These are phyloP conservation scores for Xerocomellus dryophilus DNA, from an alignment of 768 basidiomycete species.

Conservation along the genomic window DNA sequence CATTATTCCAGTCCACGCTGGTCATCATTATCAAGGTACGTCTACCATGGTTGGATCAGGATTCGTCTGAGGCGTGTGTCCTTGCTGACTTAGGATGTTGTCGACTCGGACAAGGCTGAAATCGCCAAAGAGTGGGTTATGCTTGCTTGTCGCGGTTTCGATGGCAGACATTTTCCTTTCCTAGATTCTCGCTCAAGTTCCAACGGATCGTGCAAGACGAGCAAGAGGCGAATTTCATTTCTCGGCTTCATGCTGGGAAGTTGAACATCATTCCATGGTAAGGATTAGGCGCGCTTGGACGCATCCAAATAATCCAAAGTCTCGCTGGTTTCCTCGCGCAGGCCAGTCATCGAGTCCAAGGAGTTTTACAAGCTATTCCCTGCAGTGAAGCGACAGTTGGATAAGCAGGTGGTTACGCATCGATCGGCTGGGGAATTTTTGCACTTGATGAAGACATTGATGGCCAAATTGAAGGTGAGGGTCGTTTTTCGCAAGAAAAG, in stretches of 20 bases:
- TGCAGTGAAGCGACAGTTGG: slow-evolving; percentile 43
- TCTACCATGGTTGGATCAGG: neutral
- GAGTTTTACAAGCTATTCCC: slow-evolving; percentile 59
- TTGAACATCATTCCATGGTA: slow-evolving; percentile 60
- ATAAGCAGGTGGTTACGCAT: slow-evolving; percentile 49
- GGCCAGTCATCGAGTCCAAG: slow-evolving; percentile 58
- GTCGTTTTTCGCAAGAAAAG: neutral
- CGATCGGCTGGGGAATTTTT: slow-evolving; percentile 52
- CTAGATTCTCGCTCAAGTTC: slow-evolving; percentile 55
- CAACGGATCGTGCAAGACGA: slow-evolving; percentile 61
- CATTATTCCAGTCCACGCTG: slow-evolving; percentile 55
- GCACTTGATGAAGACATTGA: slow-evolving; percentile 55
- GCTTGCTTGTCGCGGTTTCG: neutral
- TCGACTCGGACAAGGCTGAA: slow-evolving; percentile 57
- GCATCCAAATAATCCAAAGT: neutral
- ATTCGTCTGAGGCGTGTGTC: neutral
- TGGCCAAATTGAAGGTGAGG: slow-evolving; percentile 69
- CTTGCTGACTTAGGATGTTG: slow-evolving; percentile 56
- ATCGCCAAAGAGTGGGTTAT: slow-evolving; percentile 53
- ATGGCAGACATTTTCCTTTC: neutral
- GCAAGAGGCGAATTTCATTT: slow-evolving; percentile 60
- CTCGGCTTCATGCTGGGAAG: slow-evolving; percentile 53
- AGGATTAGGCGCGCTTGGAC: neutral
- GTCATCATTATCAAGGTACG: slow-evolving; percentile 61
- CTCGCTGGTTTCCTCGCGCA: neutral